Evolutionary conservation across 139 green algal genomes (phyloP).

Genomic region (Spirogloea muscicola): DNA sequence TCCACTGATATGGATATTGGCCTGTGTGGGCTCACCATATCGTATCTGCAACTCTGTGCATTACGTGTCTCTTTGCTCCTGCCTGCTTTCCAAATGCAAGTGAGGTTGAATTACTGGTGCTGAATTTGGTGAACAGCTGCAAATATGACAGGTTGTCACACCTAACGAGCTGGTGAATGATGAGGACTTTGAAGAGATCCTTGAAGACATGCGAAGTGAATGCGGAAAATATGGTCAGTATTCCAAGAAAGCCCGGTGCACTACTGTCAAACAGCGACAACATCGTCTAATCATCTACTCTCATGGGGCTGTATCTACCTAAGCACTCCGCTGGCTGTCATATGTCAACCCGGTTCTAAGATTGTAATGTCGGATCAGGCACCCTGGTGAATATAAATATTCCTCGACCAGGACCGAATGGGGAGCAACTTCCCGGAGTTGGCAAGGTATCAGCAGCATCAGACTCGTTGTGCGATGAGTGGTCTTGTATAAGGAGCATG

Average conservation of each 20-base stretch:
- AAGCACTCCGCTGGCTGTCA: too few relatives aligned
- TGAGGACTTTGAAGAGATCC: constrained; percentile 88
- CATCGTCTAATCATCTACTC: neutral
- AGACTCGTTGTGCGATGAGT: neutral
- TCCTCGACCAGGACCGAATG: constrained; percentile 16
- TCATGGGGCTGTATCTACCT: neutral
- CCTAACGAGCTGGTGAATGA: constrained; percentile 82
- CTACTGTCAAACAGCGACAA: neutral
- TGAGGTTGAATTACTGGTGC: neutral
- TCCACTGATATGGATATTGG: too few relatives aligned
- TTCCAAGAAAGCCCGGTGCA: neutral
- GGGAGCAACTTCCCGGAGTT: constrained; percentile 23
- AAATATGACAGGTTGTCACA: constrained; percentile 48
- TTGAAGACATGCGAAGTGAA: constrained; percentile 78
- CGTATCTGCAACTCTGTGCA: neutral
- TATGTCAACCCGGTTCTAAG: too few relatives aligned
- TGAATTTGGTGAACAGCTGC: neutral
- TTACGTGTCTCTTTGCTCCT: constrained; percentile 3
- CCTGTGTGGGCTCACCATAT: neutral
- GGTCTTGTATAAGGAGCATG: neutral
- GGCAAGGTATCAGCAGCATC: constrained; percentile 23
- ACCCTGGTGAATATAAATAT: constrained; percentile 34
- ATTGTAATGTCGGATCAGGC: too few relatives aligned
- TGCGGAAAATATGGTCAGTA: constrained; percentile 60
- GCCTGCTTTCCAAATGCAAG: neutral